phyloP scores from a whole-genome alignment of 768 basidiomycete species.

The Rhizopogon vesiculosus region DNA sequence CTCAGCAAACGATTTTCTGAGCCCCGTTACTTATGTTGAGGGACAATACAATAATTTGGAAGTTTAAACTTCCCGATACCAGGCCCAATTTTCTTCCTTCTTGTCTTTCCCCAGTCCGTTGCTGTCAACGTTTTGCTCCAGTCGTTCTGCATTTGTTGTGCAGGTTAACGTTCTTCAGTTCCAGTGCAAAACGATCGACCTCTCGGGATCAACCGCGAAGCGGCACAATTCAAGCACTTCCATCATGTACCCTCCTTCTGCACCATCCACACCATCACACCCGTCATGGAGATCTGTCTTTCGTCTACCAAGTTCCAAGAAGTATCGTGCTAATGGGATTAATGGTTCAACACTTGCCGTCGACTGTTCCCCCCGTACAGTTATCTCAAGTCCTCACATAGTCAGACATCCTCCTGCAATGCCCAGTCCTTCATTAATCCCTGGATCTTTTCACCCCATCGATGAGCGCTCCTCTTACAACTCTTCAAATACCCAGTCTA shows the following conservation, averaged over 20 bases:
- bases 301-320: constrained; percentile 65
- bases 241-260: constrained; percentile 22
- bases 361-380: constrained; percentile 36
- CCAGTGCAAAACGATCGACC: constrained; percentile 12
- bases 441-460: constrained; percentile 45
- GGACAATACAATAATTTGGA: constrained; percentile 6
- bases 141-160: not conserved
- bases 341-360: constrained; percentile 42
- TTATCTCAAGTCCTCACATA: constrained; percentile 24
- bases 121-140: not conserved
- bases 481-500: constrained; percentile 73
- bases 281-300: constrained; percentile 70
- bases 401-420: constrained; percentile 27
- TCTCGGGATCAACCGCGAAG: constrained; percentile 21
- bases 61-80: constrained; percentile 1
- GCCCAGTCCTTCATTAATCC: constrained; percentile 47
- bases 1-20: constrained; percentile 17
- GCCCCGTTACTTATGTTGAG: constrained; percentile 9
- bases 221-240: not conserved
- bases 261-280: constrained; percentile 21
- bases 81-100: constrained; percentile 4
- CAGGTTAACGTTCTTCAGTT: not conserved
- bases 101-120: not conserved
- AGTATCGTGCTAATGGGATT: constrained; percentile 28
- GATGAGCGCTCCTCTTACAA: constrained; percentile 74